Evolutionary conservation across 2,329 filamentous ascomycete genomes (phyloP), one percentile per base, ranked within the genome.

Genomic region (Pseudogymnoascus sp.): DNA sequence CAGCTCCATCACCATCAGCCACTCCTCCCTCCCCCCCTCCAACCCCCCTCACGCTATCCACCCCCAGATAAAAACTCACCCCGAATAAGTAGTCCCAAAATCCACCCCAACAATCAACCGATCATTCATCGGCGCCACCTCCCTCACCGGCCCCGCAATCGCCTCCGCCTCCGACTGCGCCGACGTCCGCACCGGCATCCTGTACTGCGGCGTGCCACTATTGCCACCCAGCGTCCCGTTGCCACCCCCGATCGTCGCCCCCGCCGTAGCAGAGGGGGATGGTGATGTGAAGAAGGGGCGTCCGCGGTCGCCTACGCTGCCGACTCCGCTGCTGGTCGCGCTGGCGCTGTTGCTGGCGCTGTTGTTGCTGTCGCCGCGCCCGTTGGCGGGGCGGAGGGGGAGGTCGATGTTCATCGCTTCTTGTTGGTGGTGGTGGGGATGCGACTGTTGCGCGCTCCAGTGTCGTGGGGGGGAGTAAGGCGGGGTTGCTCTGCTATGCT

Each of bases 51-150:
- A n/a, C n/a, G n/a, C n/a, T n/a, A n/a, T n/a, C n/a, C n/a, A n/a
- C n/a, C n/a, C n/a, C n/a, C n/a, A n/a, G n/a, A n/a, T 5, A 10
- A 12, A 59, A 33, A 79, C 83, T 77, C 75, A 88, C 84, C 88
- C 89, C 47, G 86, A 90, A 72, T 90, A 92, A 1, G 89, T 92
- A n/a, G 90, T 92, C 12, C 90, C 90, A 76, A 92, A 92, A 73
- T 92, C 90, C 6, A 92, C 84, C 6, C 89, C 90, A 35, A 92
- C 88, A 68, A 92, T 89, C 67, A 91, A 75, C 62, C 86, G 80
- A 71, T 91, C 88, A 67, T 77, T 80, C 56, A 80, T 72, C 10
- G 80, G 77, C 31, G 79, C 74, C 63, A 80, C 77, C 68, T 84
- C 82, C 69, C 79, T 75, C 25, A 84, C 77, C 12, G 84, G 83